A percentile compares a stretch with the other conserved stretches of the same genome.
These are phyloP conservation scores for Russula sp. DNA, from an alignment of 768 basidiomycete species.

Conservation along the genomic window DNA sequence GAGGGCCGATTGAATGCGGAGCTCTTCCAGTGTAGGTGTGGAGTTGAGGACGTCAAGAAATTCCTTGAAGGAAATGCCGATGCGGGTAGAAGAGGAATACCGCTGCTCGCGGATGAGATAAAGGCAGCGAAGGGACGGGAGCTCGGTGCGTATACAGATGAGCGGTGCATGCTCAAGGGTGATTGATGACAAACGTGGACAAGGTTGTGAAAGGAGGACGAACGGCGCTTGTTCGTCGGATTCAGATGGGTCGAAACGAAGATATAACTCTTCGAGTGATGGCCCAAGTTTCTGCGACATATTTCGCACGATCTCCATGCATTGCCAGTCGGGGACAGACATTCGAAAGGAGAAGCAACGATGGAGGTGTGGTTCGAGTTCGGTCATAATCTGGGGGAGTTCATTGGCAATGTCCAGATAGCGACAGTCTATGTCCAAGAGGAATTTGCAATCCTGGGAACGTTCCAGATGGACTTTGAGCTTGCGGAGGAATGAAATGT, in stretches of 20 bases:
- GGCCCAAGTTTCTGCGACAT: slow-evolving; percentile 26
- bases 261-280: slow-evolving; percentile 28
- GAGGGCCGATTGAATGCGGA: slow-evolving; percentile 27
- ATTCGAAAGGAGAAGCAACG: slow-evolving; percentile 31
- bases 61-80: slow-evolving; percentile 28
- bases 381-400: slow-evolving; percentile 26
- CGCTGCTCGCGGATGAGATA: slow-evolving; percentile 29
- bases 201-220: slow-evolving; percentile 26
- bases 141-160: slow-evolving; percentile 26
- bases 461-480: slow-evolving; percentile 27
- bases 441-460: slow-evolving; percentile 29
- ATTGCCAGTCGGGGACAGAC: slow-evolving; percentile 29
- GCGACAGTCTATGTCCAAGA: slow-evolving; percentile 29
- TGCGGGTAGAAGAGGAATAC: slow-evolving; percentile 25
- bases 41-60: slow-evolving; percentile 22
- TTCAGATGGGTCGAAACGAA: slow-evolving; percentile 29
- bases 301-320: slow-evolving; percentile 27
- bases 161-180: slow-evolving; percentile 30
- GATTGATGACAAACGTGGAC: slow-evolving; percentile 27
- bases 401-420: slow-evolving; percentile 26
- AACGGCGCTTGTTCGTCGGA: slow-evolving; percentile 27
- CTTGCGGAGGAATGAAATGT: slow-evolving; percentile 28
- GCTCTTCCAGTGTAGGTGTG: slow-evolving; percentile 26
- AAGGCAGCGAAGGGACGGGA: slow-evolving; percentile 27
- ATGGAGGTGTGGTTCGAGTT: slow-evolving; percentile 28